Percentiles rank a stretch among this genome's conserved stretches.
Conservation (phyloP, 148 eudicot genomes). For the Fagopyrum homotropicum region DNA sequence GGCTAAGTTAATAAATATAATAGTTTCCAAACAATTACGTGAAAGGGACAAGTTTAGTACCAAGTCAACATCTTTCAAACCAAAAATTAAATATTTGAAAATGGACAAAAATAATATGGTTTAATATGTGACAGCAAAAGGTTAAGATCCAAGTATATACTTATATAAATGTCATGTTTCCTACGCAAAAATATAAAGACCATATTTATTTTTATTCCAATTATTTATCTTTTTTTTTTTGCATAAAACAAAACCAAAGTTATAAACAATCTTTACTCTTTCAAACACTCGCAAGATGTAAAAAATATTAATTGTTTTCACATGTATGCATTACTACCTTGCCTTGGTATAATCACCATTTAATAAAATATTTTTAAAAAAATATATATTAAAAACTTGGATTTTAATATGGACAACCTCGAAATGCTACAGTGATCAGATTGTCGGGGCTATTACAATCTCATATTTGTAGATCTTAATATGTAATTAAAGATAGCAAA, state of each 20-base stretch:
- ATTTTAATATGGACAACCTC: neutral
- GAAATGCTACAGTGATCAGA: slow-evolving; percentile 6
- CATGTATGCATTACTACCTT: neutral
- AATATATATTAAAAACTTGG: neutral
- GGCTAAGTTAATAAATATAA: neutral
- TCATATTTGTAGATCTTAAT: neutral
- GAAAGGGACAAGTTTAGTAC: slow-evolving; percentile 8
- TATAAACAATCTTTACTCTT: neutral
- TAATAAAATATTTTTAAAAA: neutral
- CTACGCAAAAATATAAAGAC: neutral
- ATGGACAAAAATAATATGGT: neutral
- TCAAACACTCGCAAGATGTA: neutral
- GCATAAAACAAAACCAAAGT: neutral
- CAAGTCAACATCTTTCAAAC: slow-evolving; percentile 1
- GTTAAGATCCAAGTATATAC: neutral
- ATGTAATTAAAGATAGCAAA: neutral
- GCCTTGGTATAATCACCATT: neutral
- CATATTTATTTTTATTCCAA: neutral
- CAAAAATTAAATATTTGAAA: neutral
- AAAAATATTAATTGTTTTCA: slow-evolving; percentile 6
- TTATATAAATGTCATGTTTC: neutral
- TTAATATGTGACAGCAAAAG: slow-evolving; percentile 5
- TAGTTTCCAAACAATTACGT: neutral
- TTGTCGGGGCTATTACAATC: neutral
- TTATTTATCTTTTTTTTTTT: neutral